Evolutionary conservation across 2,329 filamentous ascomycete species (phyloP), one percentile per base, ranked within the genome.

Genomic region (Sporothrix globosa): DNA sequence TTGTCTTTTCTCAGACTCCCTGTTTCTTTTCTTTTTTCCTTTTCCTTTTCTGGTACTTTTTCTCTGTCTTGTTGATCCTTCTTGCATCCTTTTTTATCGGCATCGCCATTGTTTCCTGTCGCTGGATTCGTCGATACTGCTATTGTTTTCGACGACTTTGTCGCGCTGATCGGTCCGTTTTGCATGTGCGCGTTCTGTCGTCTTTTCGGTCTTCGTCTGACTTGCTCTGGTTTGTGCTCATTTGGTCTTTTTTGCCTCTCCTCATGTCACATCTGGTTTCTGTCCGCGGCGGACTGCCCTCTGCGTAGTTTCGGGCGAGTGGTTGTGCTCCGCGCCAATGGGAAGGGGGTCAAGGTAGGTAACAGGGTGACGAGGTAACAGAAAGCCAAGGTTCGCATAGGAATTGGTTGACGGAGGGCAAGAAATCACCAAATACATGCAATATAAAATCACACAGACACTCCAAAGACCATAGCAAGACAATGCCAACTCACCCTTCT

Each of bases 401-500:
- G 46, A 21, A 63, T 63, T 27, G 39, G 58, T 17, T 17, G 44
- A 44, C 5, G 6, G 24, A 14, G 30, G 60, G 24, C 17, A 21
- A 27, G 9, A 54, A 54, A 54, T 13, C 9, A 54, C 30, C 69
- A 72, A 68, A 69, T 41, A 72, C 71, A 67, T 41, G 73, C 71
- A 67, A 41, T 41, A 52, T 52, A 48, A 48, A 41, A 44, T 21
- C 5, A 21, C 48, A 24, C 41, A 68, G 3, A n/a, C 11, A 50
- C 39, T 6, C 11, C 21, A 76, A 83, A 71, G 79, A 83, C 81
- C 4, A 65, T 11, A 56, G n/a, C 17, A 44, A 2, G 21, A 46
- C 13, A 39, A n/a, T 17, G n/a, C 77, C 81, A 66, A 74, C 72
- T 75, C 77, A 73, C 61, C 76, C 81, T 78, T 92, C 90, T 72